Evolutionary conservation across 2,329 filamentous ascomycete species (phyloP).

Genomic region (Beauveria varroae): DNA sequence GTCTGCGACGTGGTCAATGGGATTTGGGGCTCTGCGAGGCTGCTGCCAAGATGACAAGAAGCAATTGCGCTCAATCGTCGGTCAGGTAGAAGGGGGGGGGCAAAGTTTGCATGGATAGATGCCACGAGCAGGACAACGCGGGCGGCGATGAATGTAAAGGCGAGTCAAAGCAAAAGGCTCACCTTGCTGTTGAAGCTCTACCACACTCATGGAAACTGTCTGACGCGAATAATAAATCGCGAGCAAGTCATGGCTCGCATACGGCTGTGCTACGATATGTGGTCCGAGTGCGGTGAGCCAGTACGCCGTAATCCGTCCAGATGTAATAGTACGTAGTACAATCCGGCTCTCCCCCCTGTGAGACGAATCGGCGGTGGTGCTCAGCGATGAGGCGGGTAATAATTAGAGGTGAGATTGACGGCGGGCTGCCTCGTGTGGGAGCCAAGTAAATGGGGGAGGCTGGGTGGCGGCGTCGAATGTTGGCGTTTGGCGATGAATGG

Average conservation of each 20-base stretch:
- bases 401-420: background rate
- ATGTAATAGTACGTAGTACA: background rate
- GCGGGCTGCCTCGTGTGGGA: background rate
- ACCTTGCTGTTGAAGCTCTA: constrained; percentile 8
- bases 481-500: background rate
- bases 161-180: background rate
- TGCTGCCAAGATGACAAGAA: background rate
- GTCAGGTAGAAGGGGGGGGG: background rate
- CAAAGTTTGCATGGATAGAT: background rate
- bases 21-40: background rate
- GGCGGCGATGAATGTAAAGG: background rate
- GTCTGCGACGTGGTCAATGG: background rate
- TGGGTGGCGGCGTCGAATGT: background rate
- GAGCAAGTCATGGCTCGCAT: constrained; percentile 5
- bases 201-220: constrained; percentile 8
- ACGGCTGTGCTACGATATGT: background rate
- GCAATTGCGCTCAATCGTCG: background rate
- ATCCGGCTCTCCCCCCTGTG: background rate
- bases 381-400: background rate
- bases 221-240: background rate
- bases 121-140: background rate
- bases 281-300: background rate
- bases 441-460: constrained; percentile 2
- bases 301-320: too few species aligned
- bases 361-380: background rate